Evolutionary conservation across 306 rosid genomes (phyloP).

Genomic region (Castanospermum australe): DNA sequence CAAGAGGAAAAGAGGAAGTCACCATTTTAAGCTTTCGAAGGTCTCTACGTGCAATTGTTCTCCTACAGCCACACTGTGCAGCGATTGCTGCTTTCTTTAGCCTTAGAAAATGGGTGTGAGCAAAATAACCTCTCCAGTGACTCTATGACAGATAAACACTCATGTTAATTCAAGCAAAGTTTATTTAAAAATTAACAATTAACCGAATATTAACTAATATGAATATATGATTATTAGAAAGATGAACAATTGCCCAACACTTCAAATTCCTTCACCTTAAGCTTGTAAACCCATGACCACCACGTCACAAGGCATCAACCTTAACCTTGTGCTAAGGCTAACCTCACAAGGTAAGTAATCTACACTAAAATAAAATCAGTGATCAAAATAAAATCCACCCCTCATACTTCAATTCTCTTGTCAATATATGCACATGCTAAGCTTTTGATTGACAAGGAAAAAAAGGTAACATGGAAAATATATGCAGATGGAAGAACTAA

Average conservation of each 20-base stretch:
- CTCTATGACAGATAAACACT: slow-evolving; percentile 45
- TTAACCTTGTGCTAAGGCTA: too few species aligned
- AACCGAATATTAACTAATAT: not conserved
- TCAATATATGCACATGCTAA: too few species aligned
- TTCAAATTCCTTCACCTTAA: slow-evolving; percentile 7
- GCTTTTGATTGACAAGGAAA: not conserved
- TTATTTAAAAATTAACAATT: not conserved
- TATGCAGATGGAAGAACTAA: not conserved
- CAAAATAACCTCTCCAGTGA: slow-evolving; percentile 47
- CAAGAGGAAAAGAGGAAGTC: not conserved
- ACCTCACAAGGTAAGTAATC: too few species aligned
- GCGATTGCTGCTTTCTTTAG: slow-evolving; percentile 56
- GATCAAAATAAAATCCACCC: too few species aligned
- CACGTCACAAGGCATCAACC: too few species aligned
- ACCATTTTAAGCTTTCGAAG: slow-evolving; percentile 77
- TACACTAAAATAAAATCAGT: too few species aligned
- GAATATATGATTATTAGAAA: not conserved
- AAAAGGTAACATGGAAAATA: not conserved
- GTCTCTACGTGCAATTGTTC: slow-evolving; percentile 65
- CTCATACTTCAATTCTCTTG: too few species aligned
- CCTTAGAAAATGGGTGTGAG: slow-evolving; percentile 31
- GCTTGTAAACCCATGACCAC: too few species aligned
- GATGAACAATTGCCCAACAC: not conserved
- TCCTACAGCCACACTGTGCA: slow-evolving; percentile 71
- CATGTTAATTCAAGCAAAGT: slow-evolving; percentile 20